Conservation (phyloP, 805 yeast species). For the Tetrapisispora arboricola region DNA sequence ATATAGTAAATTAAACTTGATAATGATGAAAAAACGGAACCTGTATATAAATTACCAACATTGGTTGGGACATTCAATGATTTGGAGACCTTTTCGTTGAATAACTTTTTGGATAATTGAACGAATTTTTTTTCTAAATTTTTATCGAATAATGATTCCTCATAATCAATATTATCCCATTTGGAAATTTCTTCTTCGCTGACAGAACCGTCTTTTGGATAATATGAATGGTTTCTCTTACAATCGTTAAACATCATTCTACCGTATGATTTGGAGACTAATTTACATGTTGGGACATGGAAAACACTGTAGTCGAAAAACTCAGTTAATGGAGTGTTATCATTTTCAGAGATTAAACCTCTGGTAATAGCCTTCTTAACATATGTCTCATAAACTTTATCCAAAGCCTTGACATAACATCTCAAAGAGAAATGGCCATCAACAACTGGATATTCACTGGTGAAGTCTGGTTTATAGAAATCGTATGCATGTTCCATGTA, state of each 20-base stretch:
- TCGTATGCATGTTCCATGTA: constrained; percentile 96
- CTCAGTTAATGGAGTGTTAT: constrained; percentile 52
- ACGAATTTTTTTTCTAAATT: constrained; percentile 77
- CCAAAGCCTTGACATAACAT: constrained; percentile 91
- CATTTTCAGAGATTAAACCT: constrained; percentile 37
- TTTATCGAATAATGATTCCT: constrained; percentile 70
- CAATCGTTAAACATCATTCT: constrained; percentile 86
- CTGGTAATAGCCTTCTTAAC: constrained; percentile 58
- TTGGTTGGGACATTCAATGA: constrained; percentile 84
- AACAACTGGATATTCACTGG: constrained; percentile 91
- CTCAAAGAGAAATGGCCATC: constrained; percentile 93
- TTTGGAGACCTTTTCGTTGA: constrained; percentile 63
- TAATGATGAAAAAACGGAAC: constrained; percentile 79
- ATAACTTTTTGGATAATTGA: constrained; percentile 57
- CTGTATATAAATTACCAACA: constrained; percentile 98
- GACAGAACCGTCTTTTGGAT: constrained; percentile 30
- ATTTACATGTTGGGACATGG: constrained; percentile 97
- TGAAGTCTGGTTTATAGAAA: constrained; percentile 96
- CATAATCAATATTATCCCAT: constrained; percentile 38
- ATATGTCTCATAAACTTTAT: constrained; percentile 73
- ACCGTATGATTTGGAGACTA: constrained; percentile 86
- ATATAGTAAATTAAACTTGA: constrained; percentile 70
- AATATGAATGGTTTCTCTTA: constrained; percentile 54
- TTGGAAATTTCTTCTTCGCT: constrained; percentile 1
- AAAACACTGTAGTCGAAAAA: constrained; percentile 87